A percentile compares a stretch with the other conserved stretches of the same genome.
These are phyloP conservation scores for Dactylellina drechsleri DNA, from an alignment of 2,329 filamentous ascomycete species.

Conservation along the genomic window DNA sequence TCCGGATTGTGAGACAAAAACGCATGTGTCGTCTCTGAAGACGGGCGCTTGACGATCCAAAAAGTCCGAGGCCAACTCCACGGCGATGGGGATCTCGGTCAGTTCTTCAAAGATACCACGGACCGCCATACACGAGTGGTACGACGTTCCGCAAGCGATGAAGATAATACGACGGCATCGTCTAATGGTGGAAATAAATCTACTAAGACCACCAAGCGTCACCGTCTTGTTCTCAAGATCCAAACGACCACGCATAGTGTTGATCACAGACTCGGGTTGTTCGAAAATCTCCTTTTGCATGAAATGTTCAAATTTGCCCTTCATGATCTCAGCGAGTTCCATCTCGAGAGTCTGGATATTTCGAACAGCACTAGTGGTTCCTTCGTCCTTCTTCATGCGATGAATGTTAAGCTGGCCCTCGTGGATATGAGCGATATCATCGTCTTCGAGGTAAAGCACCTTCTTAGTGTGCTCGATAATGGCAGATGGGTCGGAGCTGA, in stretches of 20 bases:
- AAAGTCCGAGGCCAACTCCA: constrained; percentile 98
- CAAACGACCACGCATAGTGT: constrained; percentile 99
- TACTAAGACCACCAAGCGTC: constrained; percentile 92
- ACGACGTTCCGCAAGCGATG: constrained; percentile 97
- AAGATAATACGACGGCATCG: constrained; percentile 98
- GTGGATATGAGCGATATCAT: constrained; percentile 99
- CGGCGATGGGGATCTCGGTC: constrained; percentile 95
- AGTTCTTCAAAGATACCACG: constrained; percentile 97
- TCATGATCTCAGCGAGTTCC: constrained; percentile 99
- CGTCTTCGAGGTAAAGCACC: constrained; percentile 98
- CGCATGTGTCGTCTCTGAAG: constrained; percentile 97
- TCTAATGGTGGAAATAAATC: constrained; percentile 95
- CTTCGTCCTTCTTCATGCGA: constrained; percentile 95
- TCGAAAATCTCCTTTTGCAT: constrained; percentile 99
- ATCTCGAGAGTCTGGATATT: constrained; percentile 98
- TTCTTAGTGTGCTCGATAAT: constrained; percentile 99
- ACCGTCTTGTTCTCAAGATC: constrained; percentile 93
- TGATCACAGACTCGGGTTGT: constrained; percentile 98
- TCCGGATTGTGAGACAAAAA: constrained; percentile 98
- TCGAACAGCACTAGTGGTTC: constrained; percentile 88
- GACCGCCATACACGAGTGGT: constrained; percentile 99
- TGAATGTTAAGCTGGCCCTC: constrained; percentile 99
- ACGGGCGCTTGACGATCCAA: constrained; percentile 94
- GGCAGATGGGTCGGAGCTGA: constrained; percentile 96
- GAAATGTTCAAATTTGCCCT: constrained; percentile 99